These are phyloP conservation scores for Backusella luteola DNA, from an alignment of 192 early-diverging fungal genomes.

Conservation along the genomic window DNA sequence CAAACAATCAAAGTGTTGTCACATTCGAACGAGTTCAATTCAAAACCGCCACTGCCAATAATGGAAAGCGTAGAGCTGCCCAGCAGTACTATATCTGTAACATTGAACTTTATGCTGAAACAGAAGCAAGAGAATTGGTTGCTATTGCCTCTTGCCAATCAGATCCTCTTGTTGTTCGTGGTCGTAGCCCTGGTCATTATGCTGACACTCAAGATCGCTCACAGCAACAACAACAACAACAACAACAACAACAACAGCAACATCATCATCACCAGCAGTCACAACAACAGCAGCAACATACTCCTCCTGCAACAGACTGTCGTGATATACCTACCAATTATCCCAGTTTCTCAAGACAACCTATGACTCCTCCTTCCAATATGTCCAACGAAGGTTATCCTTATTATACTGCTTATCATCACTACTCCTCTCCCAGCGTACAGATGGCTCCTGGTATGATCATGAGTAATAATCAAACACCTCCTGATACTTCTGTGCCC, in stretches of 20 bases:
- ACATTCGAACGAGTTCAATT: constrained; percentile 93
- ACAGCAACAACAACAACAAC: not conserved
- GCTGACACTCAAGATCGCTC: constrained; percentile 40
- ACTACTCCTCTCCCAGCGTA: not conserved
- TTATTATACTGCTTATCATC: not conserved
- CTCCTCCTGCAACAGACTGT: not conserved
- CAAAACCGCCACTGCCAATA: constrained; percentile 92
- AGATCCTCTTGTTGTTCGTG: constrained; percentile 79
- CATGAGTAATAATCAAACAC: not conserved
- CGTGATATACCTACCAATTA: not conserved
- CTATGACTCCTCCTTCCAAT: not conserved
- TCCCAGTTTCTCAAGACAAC: constrained; percentile 5
- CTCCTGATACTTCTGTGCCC: not conserved
- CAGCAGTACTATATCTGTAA: constrained; percentile 86
- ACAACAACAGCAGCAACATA: constrained; percentile 5
- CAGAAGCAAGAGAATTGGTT: constrained; percentile 46
- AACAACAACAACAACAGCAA: not conserved
- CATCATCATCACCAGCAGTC: not conserved
- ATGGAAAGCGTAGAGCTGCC: constrained; percentile 82
- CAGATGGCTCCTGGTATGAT: not conserved
- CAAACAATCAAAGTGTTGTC: constrained; percentile 45
- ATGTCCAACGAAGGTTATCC: not conserved
- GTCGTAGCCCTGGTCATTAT: constrained; percentile 89
- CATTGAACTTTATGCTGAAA: constrained; percentile 70
- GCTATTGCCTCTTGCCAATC: constrained; percentile 64